These are phyloP conservation scores for Fusarium sp. DNA, from an alignment of 2,329 filamentous ascomycete genomes.

Conservation along the genomic window DNA sequence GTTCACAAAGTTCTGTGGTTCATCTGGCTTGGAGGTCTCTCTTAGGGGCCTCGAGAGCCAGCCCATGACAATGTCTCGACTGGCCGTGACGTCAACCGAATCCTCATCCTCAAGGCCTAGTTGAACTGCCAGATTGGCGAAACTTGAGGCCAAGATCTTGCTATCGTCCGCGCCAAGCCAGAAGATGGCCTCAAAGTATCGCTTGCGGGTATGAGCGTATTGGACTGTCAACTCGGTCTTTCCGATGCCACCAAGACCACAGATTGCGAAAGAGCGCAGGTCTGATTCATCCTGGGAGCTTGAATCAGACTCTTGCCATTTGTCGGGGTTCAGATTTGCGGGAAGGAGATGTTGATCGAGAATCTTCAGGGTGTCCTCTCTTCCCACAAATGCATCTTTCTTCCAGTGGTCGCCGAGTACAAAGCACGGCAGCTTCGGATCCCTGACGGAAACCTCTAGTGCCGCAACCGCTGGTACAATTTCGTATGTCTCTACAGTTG, in stretches of 20 bases:
- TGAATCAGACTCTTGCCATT: background rate
- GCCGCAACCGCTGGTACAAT: background rate
- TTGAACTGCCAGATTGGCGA: background rate
- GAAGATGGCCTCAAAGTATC: background rate
- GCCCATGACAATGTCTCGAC: background rate
- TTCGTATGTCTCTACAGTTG: background rate
- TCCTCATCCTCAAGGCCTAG: background rate
- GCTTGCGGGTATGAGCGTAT: background rate
- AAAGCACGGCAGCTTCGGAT: background rate
- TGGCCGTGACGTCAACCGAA: background rate
- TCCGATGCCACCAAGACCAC: background rate
- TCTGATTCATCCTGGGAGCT: background rate
- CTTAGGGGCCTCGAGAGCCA: background rate
- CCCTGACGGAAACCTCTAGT: background rate
- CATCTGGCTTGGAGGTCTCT: background rate
- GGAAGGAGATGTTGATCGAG: background rate
- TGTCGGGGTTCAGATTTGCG: background rate
- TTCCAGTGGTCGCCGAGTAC: background rate
- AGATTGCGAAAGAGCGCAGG: background rate
- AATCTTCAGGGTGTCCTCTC: background rate
- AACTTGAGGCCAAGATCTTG: background rate
- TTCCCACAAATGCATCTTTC: background rate
- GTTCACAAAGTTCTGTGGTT: background rate
- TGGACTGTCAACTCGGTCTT: background rate
- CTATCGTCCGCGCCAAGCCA: background rate